Conservation (phyloP, 352 stramenopile genomes). For the Halophytophthora batemanensis region DNA sequence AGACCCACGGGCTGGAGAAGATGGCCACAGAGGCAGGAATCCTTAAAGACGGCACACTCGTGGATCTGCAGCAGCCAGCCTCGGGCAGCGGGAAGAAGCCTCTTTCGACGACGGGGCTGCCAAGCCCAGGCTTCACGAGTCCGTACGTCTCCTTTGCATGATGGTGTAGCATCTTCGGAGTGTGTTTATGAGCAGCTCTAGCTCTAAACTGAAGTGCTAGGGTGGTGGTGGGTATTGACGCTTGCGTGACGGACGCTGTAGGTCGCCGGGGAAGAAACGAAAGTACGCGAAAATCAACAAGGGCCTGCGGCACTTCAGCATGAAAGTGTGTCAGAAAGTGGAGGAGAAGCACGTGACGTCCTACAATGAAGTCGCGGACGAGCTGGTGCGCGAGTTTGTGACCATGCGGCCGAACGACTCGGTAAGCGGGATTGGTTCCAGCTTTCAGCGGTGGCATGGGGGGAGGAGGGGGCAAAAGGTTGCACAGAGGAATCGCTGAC, state of each 20-base stretch:
- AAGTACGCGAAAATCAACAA: constrained; percentile 90
- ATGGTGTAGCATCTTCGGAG: background rate
- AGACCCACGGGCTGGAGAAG: constrained; percentile 77
- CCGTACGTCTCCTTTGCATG: constrained; percentile 34
- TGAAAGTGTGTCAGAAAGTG: constrained; percentile 97
- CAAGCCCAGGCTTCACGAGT: constrained; percentile 56
- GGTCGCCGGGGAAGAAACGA: constrained; percentile 65
- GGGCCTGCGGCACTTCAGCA: constrained; percentile 92
- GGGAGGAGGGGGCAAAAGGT: background rate
- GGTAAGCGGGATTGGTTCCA: constrained; percentile 20
- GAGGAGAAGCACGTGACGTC: constrained; percentile 94
- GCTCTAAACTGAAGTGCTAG: background rate
- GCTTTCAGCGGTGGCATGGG: background rate
- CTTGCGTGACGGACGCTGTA: constrained; percentile 11
- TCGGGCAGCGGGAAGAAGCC: constrained; percentile 15
- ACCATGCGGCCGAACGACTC: constrained; percentile 81
- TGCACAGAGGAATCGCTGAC: background rate
- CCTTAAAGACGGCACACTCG: constrained; percentile 68
- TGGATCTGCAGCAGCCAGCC: constrained; percentile 41
- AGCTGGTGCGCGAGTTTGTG: constrained; percentile 89
- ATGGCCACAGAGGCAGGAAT: constrained; percentile 77
- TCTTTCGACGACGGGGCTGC: constrained; percentile 2
- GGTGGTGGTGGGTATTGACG: constrained; percentile 3
- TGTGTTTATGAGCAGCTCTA: background rate
- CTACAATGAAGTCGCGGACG: constrained; percentile 95